Evolutionary conservation across 2,329 filamentous ascomycete genomes (phyloP).

Genomic region (Cercospora zeina): DNA sequence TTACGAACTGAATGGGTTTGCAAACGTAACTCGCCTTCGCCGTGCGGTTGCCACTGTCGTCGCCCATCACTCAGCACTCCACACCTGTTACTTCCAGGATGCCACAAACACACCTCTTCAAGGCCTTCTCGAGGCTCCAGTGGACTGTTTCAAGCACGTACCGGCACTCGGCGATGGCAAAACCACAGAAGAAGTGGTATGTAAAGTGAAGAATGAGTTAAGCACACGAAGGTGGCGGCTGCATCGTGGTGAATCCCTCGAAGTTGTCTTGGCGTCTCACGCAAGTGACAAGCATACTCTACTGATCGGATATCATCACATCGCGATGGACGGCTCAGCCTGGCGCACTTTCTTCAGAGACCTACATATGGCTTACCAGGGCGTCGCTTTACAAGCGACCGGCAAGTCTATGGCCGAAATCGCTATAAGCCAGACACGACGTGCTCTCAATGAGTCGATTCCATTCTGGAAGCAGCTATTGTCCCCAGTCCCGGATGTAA

Average conservation of each 20-base stretch:
- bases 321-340: conserved; percentile 40
- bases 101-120: conserved; percentile 20
- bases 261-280: conserved; percentile 28
- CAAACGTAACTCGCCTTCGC: conserved; percentile 22
- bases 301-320: conserved; percentile 41
- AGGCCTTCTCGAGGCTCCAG: conserved; percentile 22
- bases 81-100: conserved; percentile 28
- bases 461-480: conserved; percentile 20
- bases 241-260: conserved; percentile 31
- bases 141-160: conserved; percentile 23
- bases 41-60: conserved; percentile 21
- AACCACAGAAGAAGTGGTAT: not conserved
- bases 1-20: conserved; percentile 22
- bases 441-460: not conserved
- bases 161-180: not conserved
- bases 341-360: conserved; percentile 34
- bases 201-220: conserved; percentile 10
- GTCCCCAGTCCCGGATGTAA: conserved; percentile 1
- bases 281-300: conserved; percentile 22
- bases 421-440: conserved; percentile 6
- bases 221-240: conserved; percentile 21
- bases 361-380: conserved; percentile 29
- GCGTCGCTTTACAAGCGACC: conserved; percentile 12
- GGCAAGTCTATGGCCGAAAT: conserved; percentile 15
- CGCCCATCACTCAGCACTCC: conserved; percentile 23